Evolutionary conservation across 345 rosid species (phyloP).

Genomic region (Erysimum cheiranthoides): DNA sequence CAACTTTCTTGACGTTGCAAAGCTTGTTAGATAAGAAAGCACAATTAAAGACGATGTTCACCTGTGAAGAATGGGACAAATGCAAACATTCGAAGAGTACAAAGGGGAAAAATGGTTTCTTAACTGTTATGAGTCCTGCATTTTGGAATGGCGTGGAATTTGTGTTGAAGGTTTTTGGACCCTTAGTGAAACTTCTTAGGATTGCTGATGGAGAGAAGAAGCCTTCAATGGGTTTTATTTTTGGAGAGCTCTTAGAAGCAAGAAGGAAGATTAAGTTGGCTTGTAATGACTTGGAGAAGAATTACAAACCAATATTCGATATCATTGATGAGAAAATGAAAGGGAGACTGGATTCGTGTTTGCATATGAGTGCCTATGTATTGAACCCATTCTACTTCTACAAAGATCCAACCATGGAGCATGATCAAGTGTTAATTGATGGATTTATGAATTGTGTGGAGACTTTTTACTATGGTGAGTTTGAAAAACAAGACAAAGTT

Average conservation of each 20-base stretch:
- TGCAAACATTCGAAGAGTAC: too few species aligned
- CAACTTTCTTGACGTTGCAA: too few species aligned
- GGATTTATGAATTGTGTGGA: too few species aligned
- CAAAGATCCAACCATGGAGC: neutral
- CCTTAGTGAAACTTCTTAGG: constrained; percentile 3
- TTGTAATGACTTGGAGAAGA: constrained; percentile 8
- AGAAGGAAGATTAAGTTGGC: neutral
- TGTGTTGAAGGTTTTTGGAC: constrained; percentile 7
- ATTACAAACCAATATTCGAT: constrained; percentile 12
- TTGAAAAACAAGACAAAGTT: too few species aligned
- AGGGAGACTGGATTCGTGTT: constrained; percentile 18
- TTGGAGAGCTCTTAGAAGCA: constrained; percentile 21
- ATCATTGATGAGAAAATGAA: constrained; percentile 32
- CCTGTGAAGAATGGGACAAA: too few species aligned
- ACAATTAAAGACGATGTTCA: too few species aligned
- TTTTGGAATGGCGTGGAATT: neutral
- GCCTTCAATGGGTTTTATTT: constrained; percentile 21
- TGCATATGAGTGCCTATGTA: neutral
- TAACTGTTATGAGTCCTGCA: neutral
- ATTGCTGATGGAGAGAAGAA: constrained; percentile 25
- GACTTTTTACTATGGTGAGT: too few species aligned
- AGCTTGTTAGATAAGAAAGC: too few species aligned
- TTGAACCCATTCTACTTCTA: constrained; percentile 3
- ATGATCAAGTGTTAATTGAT: too few species aligned
- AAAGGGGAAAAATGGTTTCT: neutral